Base-by-base conservation (phyloP, 225 moss, liverwort and hornwort genomes). In the Marchantia paleacea region DNA sequence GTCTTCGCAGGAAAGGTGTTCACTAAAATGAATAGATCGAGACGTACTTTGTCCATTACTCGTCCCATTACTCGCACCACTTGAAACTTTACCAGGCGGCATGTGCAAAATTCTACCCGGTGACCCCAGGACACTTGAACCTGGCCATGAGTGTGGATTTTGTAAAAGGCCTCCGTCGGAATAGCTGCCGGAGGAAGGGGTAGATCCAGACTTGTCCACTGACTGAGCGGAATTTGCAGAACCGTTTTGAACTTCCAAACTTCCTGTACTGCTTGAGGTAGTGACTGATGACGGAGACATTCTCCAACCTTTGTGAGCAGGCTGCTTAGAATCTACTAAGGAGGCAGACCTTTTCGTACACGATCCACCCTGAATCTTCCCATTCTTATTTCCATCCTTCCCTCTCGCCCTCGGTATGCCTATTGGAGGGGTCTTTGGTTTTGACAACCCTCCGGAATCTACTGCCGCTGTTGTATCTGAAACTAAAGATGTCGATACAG, bases 251-350 rank as follows among this genome's bases (percentile, higher is more conserved):
- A 75, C 72, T 47, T 84, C 81, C 69, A 83, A 79, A 83, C 65
- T 81, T 78, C 75, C 84, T 52, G 82, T 69, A 39, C 75, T 80
- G 30, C 52, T 77, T 8, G 80, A 75, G 24, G 53, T 82, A 25
- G 61, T 57, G 7, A 69, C 67, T 5, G 85, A 19, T 9, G 85
- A 61, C 12, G 82, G 39, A 78, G 83, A 88, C 81, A 82, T 76
- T 75, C 85, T 88, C 88, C 88, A 88, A 48, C 83, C 82, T 67
- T 85, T 88, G 6, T 88, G 80, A 75, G 61, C 67, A 29, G 71
- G 31, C 52, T 69, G 85, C 52, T 83, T 87, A 31, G 79, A n/a
- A 68, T 87, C 87, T 82, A 80, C 61, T 81, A 69, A 26, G 10
- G 80, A 68, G 60, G 30, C 69, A 57, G 75, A 25, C 75, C 47